Percentiles rank a stretch among this genome's conserved stretches.
phyloP scores from a whole-genome alignment of 148 eudicot genomes.

The Suaeda aralocaspica region DNA sequence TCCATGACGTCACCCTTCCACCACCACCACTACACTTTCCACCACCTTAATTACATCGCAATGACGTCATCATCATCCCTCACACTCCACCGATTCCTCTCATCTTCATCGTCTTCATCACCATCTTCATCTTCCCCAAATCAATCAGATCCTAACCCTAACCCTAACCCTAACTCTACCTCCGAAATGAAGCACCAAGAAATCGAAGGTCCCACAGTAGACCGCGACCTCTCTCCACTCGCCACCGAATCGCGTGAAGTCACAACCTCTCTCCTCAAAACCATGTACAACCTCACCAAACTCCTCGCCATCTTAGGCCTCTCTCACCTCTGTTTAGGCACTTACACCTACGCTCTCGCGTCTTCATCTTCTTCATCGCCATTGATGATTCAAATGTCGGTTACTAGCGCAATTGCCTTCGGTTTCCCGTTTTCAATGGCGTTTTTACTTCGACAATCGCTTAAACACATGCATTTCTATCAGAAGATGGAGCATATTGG shows the following conservation, averaged over 20 bases:
- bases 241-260: conserved; percentile 41
- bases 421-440: conserved; percentile 75
- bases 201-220: conserved; percentile 81
- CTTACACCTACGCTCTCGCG: conserved; percentile 48
- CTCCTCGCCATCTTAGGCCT: conserved; percentile 51
- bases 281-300: conserved; percentile 31
- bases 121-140: background rate
- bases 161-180: conserved; percentile 15
- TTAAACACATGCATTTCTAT: conserved; percentile 73
- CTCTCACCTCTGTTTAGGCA: conserved; percentile 50
- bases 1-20: background rate
- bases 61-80: no score
- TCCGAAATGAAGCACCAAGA: conserved; percentile 67
- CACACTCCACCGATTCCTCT: background rate
- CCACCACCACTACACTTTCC: background rate
- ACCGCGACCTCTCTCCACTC: conserved; percentile 52
- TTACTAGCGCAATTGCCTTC: conserved; percentile 50
- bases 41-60: no score
- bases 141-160: background rate
- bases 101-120: background rate
- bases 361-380: conserved; percentile 27
- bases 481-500: conserved; percentile 85
- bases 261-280: conserved; percentile 27
- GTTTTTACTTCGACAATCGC: conserved; percentile 50
- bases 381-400: conserved; percentile 15